Conservation (phyloP, 352 stramenopile genomes). For the Phytophthora sansomeana region DNA sequence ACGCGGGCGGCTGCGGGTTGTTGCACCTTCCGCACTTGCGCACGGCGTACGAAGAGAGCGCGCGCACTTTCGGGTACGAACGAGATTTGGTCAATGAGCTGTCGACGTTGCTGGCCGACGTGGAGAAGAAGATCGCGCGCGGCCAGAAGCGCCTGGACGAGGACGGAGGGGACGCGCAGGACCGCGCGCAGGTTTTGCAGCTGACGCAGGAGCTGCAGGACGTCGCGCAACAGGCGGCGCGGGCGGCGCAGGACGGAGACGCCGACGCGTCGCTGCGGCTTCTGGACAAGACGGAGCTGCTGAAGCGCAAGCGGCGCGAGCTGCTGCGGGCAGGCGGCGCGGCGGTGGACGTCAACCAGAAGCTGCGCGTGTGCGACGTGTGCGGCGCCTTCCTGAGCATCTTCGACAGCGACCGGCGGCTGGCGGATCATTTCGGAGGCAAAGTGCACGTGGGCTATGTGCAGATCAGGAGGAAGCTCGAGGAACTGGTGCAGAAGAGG, state of each 20-base stretch:
- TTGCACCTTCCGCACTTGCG: constrained; percentile 81
- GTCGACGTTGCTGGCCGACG: constrained; percentile 64
- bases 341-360: constrained; percentile 74
- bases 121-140: constrained; percentile 85
- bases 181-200: constrained; percentile 77
- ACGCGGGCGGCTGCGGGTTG: constrained; percentile 73
- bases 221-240: constrained; percentile 61
- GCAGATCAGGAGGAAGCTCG: constrained; percentile 88
- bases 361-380: constrained; percentile 91
- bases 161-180: constrained; percentile 38
- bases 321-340: constrained; percentile 19
- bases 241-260: constrained; percentile 63
- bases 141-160: constrained; percentile 77
- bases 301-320: constrained; percentile 50
- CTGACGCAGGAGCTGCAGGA: constrained; percentile 81
- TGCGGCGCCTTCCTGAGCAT: constrained; percentile 93
- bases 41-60: constrained; percentile 59
- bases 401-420: constrained; percentile 90
- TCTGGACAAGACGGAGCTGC: constrained; percentile 69
- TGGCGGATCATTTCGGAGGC: constrained; percentile 92
- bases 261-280: constrained; percentile 64
- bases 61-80: constrained; percentile 74
- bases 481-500: constrained; percentile 47
- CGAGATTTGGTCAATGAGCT: constrained; percentile 73
- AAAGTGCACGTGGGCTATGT: constrained; percentile 93